Evolutionary conservation across 768 basidiomycete species (phyloP), one percentile per base, ranked within the genome.

Genomic region (Leccinum incarnatum): DNA sequence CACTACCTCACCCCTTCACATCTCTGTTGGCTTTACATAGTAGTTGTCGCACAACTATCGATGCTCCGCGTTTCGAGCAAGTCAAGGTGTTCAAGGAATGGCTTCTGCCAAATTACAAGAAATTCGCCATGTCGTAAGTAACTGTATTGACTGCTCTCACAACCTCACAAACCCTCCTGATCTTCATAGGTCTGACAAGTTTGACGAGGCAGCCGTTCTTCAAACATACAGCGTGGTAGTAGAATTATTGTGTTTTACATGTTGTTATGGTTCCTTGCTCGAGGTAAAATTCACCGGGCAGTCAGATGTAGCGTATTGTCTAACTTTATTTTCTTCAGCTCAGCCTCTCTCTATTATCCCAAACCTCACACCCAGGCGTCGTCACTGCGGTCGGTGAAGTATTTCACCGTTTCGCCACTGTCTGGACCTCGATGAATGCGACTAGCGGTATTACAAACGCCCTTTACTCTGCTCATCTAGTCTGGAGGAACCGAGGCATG

Each of bases 351-450:
- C 72, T 86, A 32, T 72, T 93, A 54, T 79, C 81, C 51, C 78
- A 82, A 61, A 78, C 82, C 2, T 75, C 75, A 5, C 78, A 81
- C 34, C 70, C 75, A 0, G 82, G 87, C 21, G 73, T 85, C 7
- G 76, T 91, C 27, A 77, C 78, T 4, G 81, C 83, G 0, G 80
- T 89, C 1, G 79, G 91, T n/a, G 85, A 88, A 61, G 85, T 84
- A 5, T 77, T 93, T n/a, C 81, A 84, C 59, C 83, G 87, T 7
- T 87, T 87, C 64, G 79, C 82, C 11, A 80, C 83, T 21, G 85
- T 92, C 51, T 93, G 90, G 91, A 81, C 83, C 12, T 89, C 87
- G 59, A 89, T 93, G 86, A 80, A 89, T 65, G 80, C 74, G 11
- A 81, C 82, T 60, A 74, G 76, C 19, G 72, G 66, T 0, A 85